These are phyloP conservation scores for Xylaria grammica DNA, from an alignment of 495 filamentous ascomycete species.

Conservation along the genomic window DNA sequence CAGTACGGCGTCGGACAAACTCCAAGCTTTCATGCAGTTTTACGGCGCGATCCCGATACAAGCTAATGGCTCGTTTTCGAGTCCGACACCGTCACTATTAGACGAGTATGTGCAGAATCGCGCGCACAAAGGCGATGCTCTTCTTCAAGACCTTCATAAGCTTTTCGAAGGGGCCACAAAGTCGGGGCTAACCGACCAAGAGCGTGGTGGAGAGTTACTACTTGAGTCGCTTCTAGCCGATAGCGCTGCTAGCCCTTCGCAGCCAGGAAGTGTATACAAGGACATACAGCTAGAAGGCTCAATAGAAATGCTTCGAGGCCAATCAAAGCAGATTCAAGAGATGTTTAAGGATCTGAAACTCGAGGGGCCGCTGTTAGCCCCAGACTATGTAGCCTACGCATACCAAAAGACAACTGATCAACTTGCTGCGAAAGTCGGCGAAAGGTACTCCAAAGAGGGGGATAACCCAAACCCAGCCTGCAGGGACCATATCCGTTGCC, in stretches of 20 bases:
- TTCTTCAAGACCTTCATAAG: conserved; percentile 31
- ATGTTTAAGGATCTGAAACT: conserved; percentile 26
- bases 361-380: conserved; percentile 21
- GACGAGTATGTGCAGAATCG: conserved; percentile 31
- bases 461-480: neutral
- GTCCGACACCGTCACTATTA: conserved; percentile 20
- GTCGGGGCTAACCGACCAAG: conserved; percentile 30
- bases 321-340: conserved; percentile 28
- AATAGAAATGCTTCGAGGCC: conserved; percentile 27
- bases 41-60: conserved; percentile 32
- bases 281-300: conserved; percentile 37
- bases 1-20: conserved; percentile 19
- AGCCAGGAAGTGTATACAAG: conserved; percentile 31
- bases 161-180: conserved; percentile 29
- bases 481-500: conserved; percentile 20
- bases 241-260: conserved; percentile 19
- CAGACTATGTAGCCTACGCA: conserved; percentile 31
- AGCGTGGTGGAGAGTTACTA: conserved; percentile 31
- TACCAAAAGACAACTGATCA: conserved; percentile 28
- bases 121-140: conserved; percentile 29
- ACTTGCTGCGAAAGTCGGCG: conserved; percentile 15
- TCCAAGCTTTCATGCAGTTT: conserved; percentile 32
- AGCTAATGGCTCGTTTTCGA: neutral
- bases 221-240: conserved; percentile 34
- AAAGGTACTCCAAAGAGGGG: neutral